Percentiles rank a stretch among this genome's conserved stretches.
Evolutionary conservation across 352 stramenopile species (phyloP).

Genomic region (Phytophthora macrochlamydospora): DNA sequence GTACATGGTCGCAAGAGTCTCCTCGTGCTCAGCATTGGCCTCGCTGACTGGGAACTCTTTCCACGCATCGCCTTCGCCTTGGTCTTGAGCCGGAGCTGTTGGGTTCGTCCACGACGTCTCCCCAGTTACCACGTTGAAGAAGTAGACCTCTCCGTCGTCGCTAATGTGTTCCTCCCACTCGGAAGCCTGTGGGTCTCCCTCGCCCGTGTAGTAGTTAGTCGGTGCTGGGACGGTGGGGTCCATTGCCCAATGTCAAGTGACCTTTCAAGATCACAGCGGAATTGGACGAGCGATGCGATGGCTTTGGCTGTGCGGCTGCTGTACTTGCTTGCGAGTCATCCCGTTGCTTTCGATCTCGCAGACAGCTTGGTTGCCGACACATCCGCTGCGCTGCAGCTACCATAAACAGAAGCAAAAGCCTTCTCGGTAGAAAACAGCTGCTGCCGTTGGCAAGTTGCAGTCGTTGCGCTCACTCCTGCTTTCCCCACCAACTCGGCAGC

Average conservation of each 20-base stretch:
- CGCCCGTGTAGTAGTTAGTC: no score
- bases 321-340: no score
- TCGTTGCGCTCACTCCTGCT: background rate
- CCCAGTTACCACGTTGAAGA: slow-evolving; percentile 41
- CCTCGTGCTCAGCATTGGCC: background rate
- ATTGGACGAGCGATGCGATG: no score
- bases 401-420: no score
- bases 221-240: no score
- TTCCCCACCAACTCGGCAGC: background rate
- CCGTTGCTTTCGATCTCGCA: no score
- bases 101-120: slow-evolving; percentile 55
- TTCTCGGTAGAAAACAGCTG: background rate
- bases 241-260: no score
- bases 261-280: no score
- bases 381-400: no score
- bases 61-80: slow-evolving; percentile 1
- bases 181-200: background rate
- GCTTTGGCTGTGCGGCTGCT: no score
- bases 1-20: background rate
- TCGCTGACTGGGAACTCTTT: background rate
- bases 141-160: slow-evolving; percentile 51
- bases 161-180: slow-evolving; percentile 48
- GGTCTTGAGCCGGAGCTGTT: slow-evolving; percentile 3
- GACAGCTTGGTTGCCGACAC: no score
- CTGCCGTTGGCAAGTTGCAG: no score